Conservation (phyloP, 805 yeast species). For the Wickerhamomyces alni region DNA sequence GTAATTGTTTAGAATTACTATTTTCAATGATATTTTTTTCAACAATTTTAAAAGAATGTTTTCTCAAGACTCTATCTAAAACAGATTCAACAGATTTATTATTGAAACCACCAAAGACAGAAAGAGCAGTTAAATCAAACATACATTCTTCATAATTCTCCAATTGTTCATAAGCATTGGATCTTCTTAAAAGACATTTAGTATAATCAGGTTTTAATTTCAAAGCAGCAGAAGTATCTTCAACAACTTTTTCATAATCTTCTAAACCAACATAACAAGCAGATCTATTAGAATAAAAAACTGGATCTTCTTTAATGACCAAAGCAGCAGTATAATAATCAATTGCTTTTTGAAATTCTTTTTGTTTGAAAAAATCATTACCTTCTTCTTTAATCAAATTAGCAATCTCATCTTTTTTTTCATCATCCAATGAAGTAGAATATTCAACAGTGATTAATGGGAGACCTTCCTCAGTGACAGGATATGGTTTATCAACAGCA, state of each 20-base stretch:
- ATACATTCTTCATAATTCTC: slow-evolving; percentile 79
- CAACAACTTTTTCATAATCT: slow-evolving; percentile 77
- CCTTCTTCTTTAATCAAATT: slow-evolving; percentile 84
- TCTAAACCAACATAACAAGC: slow-evolving; percentile 88
- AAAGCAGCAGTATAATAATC: slow-evolving; percentile 76
- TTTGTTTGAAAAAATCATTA: slow-evolving; percentile 66
- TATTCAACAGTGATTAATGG: slow-evolving; percentile 49
- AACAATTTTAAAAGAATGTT: slow-evolving; percentile 70
- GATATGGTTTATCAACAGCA: slow-evolving; percentile 33
- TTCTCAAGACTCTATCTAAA: slow-evolving; percentile 81
- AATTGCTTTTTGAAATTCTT: slow-evolving; percentile 71
- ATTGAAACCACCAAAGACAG: slow-evolving; percentile 78
- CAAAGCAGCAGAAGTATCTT: slow-evolving; percentile 83
- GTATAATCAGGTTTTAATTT: slow-evolving; percentile 82
- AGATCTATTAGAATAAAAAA: slow-evolving; percentile 90
- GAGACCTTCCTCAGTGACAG: slow-evolving; percentile 49
- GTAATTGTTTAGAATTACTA: slow-evolving; percentile 38
- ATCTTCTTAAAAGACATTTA: slow-evolving; percentile 90
- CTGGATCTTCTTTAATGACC: slow-evolving; percentile 71
- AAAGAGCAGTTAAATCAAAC: slow-evolving; percentile 85
- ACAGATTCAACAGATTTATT: slow-evolving; percentile 72
- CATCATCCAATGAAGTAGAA: slow-evolving; percentile 38
- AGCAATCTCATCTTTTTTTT: slow-evolving; percentile 60
- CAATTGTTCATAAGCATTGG: slow-evolving; percentile 80
- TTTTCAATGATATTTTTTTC: slow-evolving; percentile 29